A percentile compares a stretch with the other conserved stretches of the same genome.
Evolutionary conservation across 2,329 filamentous ascomycete species (phyloP).

Genomic region (Didymella keratinophila): DNA sequence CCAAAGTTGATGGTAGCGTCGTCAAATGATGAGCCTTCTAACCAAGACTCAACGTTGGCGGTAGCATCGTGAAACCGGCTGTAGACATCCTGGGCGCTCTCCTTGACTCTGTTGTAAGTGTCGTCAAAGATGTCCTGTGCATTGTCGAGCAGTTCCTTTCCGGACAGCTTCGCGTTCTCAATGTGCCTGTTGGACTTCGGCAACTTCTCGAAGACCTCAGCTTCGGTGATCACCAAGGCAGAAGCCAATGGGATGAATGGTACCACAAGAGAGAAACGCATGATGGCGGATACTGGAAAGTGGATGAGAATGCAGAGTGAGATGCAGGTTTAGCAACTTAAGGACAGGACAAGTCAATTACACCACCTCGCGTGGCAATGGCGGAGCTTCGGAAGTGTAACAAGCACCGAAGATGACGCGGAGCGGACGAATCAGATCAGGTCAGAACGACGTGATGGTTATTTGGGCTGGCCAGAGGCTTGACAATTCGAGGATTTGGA

Average conservation of each 20-base stretch:
- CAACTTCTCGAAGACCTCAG: constrained; percentile 55
- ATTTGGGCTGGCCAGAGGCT: background rate
- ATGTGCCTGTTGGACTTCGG: constrained; percentile 38
- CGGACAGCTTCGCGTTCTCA: constrained; percentile 16
- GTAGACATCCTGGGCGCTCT: constrained; percentile 48
- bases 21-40: constrained; percentile 48
- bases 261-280: constrained; percentile 60
- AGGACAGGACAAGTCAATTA: constrained; percentile 41
- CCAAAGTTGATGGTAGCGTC: constrained; percentile 48
- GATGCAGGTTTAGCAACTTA: constrained; percentile 24
- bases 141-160: constrained; percentile 28
- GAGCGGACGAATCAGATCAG: constrained; percentile 17
- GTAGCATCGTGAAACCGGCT: constrained; percentile 54
- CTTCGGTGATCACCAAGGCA: constrained; percentile 63
- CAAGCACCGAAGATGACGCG: constrained; percentile 16
- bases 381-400: constrained; percentile 17
- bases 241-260: constrained; percentile 59
- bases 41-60: constrained; percentile 59
- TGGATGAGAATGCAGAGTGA: constrained; percentile 16
- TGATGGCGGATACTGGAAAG: constrained; percentile 39
- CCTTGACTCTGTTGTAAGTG: constrained; percentile 52
- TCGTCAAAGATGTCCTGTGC: constrained; percentile 54
- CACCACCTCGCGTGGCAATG: constrained; percentile 37
- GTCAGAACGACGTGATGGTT: constrained; percentile 1
- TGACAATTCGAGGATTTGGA: background rate